phyloP scores from a whole-genome alignment of 495 filamentous ascomycete species.

The Letharia lupina region DNA sequence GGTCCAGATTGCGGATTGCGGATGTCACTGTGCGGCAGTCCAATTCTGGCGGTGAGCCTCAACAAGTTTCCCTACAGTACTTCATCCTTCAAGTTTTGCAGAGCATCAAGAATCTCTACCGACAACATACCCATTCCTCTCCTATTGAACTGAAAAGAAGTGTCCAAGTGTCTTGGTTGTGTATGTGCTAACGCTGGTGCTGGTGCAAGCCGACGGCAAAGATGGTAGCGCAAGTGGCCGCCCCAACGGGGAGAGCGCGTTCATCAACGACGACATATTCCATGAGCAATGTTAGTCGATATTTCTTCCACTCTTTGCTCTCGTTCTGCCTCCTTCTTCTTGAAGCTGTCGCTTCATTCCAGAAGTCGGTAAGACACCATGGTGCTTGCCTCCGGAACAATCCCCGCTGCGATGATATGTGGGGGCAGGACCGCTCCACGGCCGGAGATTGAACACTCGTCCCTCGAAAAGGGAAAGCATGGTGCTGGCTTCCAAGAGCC shows the following conservation, averaged over 20 bases:
- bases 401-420: not conserved
- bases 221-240: not conserved
- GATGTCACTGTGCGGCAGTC: not conserved
- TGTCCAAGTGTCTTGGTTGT: not conserved
- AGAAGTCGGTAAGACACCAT: too few species aligned
- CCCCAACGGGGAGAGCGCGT: slow-evolving; percentile 8
- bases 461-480: not conserved
- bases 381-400: not conserved
- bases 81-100: not conserved
- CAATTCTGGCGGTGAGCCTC: not conserved
- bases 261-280: slow-evolving; percentile 20
- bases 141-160: not conserved
- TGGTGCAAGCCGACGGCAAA: not conserved
- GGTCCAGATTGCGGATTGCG: not conserved
- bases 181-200: not conserved
- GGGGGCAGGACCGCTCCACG: not conserved
- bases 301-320: not conserved
- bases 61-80: not conserved
- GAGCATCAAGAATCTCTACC: not conserved
- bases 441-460: not conserved
- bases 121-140: not conserved
- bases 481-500: not conserved
- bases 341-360: too few species aligned
- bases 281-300: slow-evolving; percentile 22
- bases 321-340: not conserved